Evolutionary conservation across 228 moss, liverwort and hornwort genomes (phyloP), one percentile per base, ranked within the genome.

Genomic region (Sphagnum magellanicum): DNA sequence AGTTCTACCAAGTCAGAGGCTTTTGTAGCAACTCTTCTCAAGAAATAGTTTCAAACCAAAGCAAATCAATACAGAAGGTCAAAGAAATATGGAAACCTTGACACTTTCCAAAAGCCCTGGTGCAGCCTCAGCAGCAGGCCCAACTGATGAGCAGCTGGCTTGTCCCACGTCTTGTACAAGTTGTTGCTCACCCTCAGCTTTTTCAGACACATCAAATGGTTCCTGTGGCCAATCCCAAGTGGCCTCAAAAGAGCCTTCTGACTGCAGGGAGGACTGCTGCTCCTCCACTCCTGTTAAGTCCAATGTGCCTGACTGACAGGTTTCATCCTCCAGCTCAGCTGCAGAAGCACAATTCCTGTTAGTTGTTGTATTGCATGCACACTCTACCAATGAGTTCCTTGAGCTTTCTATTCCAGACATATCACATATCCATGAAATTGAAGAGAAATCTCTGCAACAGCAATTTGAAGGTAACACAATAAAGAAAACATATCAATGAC

Each of bases 221-320:
- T 85, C 81, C 70, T 82, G 79, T 64, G 85, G 81, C 85, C 85
- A 85, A 70, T 85, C 85, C 85, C 85, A 85, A 32, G 81, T 76
- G 68, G 79, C 85, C 53, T 85, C 85, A 32, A 32, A 68, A 81
- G 79, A 69, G 74, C 79, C 16, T 81, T 79, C 72, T 79, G 32
- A 32, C 81, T 50, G 16, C 70, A 63, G 77, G 63, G 67, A 74
- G 68, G 48, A 71, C 68, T 67, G 79, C 16, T 65, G 68, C 60
- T 63, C 79, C 66, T 61, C 63, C 60, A 71, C 7, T 70, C 71
- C 71, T 74, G 49, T 12, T n/a, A 6, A 65, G 63, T 68, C 71
- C 70, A 60, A 60, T 53, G 58, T 67, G 68, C 66, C 67, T n/a
- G 75, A 48, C 71, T 79, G 79, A 15, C 59, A 49, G 71, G 32